These are phyloP conservation scores for Fallopia convolvulus DNA, from an alignment of 148 eudicot species.

Conservation along the genomic window DNA sequence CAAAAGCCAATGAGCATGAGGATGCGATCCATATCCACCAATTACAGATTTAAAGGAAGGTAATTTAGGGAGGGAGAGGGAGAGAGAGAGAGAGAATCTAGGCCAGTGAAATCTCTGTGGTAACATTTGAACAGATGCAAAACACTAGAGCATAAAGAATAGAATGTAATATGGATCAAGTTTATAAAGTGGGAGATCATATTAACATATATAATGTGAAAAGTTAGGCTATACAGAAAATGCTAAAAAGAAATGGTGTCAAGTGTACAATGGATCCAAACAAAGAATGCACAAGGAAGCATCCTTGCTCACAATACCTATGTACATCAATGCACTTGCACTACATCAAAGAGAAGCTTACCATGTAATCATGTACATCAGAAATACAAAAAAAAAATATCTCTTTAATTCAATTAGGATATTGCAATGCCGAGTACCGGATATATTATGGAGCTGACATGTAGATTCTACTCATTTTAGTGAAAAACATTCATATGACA, in stretches of 20 bases:
- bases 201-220: background rate
- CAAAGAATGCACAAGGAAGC: background rate
- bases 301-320: background rate
- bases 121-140: background rate
- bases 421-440: background rate
- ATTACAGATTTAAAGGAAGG: background rate
- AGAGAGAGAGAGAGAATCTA: background rate
- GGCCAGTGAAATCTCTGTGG: background rate
- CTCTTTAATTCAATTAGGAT: background rate
- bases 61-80: background rate
- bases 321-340: background rate
- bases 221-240: background rate
- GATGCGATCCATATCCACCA: no score
- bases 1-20: no score
- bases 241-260: background rate
- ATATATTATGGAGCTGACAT: background rate
- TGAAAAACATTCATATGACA: background rate
- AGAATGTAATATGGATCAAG: background rate
- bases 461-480: background rate
- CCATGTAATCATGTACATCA: slow-evolving; percentile 2
- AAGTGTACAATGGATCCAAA: background rate
- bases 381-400: background rate
- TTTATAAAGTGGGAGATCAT: background rate
- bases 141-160: background rate
- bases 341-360: background rate